Base-by-base conservation (phyloP, 768 basidiomycete species). In the Russula earlei region DNA sequence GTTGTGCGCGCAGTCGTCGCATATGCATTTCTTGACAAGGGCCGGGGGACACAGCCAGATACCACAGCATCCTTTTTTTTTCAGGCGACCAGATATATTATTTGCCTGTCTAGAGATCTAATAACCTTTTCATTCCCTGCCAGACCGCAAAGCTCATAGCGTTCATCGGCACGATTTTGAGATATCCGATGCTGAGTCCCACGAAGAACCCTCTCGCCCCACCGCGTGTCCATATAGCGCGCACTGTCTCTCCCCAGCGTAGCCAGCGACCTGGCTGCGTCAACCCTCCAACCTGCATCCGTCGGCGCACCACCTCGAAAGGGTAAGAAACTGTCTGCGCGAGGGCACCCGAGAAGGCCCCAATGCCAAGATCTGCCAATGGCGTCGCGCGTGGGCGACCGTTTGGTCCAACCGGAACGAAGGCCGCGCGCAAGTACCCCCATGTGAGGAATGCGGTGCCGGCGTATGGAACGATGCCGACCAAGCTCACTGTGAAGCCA, bases 131-230 rank as follows among this genome's bases (percentile, higher is more conserved):
- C 65, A 81, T 77, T 57, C 81, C 74, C 68, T 93, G 87, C 93
- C 93, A 96, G n/a, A 85, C 86, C 10, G 90, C 77, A 64, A 85
- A 95, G 68, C 87, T 89, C 54, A 95, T 85, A 55, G 92, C 91
- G 22, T 85, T 95, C 93, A 97, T 95, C 12, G 95, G 95, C 55
- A 96, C 80, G 40, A 95, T 83, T 76, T 98, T 97, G 52, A 97
- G 64, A 71, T 91, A 96, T 2, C 95, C 95, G 63, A 97, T 88
- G 54, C 83, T 80, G 59, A 98, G 71, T 0, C 95, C 95, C 29
- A 96, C 83, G 65, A 85, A 97, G 70, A 96, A 96, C 2, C 91
- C 94, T 68, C 83, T 75, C 82, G 80, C 85, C 10, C 93, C 92
- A n/a, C 77, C 74, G 5, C 75, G 68, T 6, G 67, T 65, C 76